These are phyloP conservation scores for Fusarium hostae DNA, from an alignment of 2,329 filamentous ascomycete species.

Conservation along the genomic window DNA sequence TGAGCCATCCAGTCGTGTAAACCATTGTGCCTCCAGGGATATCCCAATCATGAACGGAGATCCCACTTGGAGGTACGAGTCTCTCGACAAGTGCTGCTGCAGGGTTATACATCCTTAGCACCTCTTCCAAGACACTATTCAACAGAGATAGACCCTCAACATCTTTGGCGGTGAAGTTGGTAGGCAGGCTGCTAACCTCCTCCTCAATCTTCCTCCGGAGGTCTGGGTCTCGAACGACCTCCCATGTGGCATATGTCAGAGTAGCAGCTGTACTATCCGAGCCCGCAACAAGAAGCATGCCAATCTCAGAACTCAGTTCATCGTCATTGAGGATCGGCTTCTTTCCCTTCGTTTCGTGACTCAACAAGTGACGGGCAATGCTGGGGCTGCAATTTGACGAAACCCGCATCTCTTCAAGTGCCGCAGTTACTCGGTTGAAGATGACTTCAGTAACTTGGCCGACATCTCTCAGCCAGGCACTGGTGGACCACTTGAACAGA, in stretches of 20 bases:
- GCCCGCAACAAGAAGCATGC: constrained; percentile 9
- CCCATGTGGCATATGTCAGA: constrained; percentile 8
- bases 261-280: constrained; percentile 20
- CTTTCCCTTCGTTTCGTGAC: not conserved
- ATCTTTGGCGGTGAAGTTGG: not conserved
- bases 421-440: not conserved
- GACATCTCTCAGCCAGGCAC: not conserved
- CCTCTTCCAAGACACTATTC: constrained; percentile 2
- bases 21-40: constrained; percentile 2
- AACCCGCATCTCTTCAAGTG: not conserved
- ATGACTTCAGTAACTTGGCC: not conserved
- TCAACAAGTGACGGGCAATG: not conserved
- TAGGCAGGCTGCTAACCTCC: not conserved
- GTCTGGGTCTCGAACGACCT: not conserved
- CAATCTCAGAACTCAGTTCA: constrained; percentile 5
- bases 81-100: not conserved
- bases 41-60: not conserved
- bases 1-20: constrained; percentile 14
- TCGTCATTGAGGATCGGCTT: not conserved
- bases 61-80: not conserved
- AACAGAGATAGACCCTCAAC: not conserved
- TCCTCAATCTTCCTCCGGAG: not conserved
- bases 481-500: not conserved
- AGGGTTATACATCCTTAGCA: not conserved
- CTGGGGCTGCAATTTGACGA: not conserved